Base-by-base conservation (phyloP, 2,329 filamentous ascomycete species). In the Neonectria magnoliae region DNA sequence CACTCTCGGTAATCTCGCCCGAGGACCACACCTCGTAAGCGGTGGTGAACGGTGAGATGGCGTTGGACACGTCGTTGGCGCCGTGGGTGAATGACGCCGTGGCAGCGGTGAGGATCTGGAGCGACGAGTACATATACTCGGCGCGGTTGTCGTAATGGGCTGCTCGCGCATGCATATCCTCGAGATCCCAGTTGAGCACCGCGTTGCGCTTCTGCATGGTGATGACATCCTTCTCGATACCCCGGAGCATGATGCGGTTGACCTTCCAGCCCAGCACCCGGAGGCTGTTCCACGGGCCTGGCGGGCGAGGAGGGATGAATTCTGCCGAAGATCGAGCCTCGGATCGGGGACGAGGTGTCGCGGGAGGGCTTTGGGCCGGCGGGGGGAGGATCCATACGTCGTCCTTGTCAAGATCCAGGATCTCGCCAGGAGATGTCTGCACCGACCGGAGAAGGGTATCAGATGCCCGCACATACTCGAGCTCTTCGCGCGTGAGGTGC, bases 51-150 rank as follows among this genome's bases (percentile, higher is more conserved):
- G 84, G 85, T 25, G 82, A 83, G 52, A 84, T 80, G 42, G 82
- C 81, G 71, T 87, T 87, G 60, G 82, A 79, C 22, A 87, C 84
- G 67, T 88, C 85, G 74, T 87, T 87, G 60, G 84, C 83, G 62
- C 85, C 85, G 77, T 88, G 85, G 2, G 85, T 84, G 67, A 87
- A 87, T 8, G 83, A 85, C 16, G 84, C 84, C 20, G 85, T 84
- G 65, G 83, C 84, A 11, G 85, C 85, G n/a, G 84, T 83, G 11
- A 83, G 67, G 58, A 85, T 75, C 66, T 84, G 83, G 36, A 83
- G 77, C 58, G 81, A 81, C 16, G 81, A 83, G 72, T 83, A 86
- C 65, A 83, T 77, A 74, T 85, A 80, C 72, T 86, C 84, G 63
- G 82, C 81, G 52, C 84, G 81, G 74, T 87, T 87, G 72, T 85